phyloP scores from a whole-genome alignment of 495 filamentous ascomycete genomes.

The Podospora didyma region DNA sequence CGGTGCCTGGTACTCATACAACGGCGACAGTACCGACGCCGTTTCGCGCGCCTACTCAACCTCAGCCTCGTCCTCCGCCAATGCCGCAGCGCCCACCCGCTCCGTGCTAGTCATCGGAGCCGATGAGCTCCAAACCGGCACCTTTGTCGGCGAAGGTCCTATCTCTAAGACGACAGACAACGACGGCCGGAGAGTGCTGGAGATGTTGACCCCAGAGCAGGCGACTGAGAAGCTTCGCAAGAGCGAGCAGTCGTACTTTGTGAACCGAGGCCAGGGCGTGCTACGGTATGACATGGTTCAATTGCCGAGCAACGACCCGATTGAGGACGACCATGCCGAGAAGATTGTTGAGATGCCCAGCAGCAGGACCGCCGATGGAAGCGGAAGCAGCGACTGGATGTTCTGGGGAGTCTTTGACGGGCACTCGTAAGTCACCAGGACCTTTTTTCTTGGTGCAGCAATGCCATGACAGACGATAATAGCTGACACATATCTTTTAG shows the following conservation, averaged over 20 bases:
- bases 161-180: slow-evolving; percentile 79
- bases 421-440: slow-evolving; percentile 63
- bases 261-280: slow-evolving; percentile 86
- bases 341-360: slow-evolving; percentile 87
- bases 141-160: slow-evolving; percentile 74
- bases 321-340: slow-evolving; percentile 96
- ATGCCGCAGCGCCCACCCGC: slow-evolving; percentile 28
- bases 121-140: slow-evolving; percentile 78
- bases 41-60: slow-evolving; percentile 26
- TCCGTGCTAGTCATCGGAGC: slow-evolving; percentile 72
- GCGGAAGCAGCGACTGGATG: slow-evolving; percentile 84
- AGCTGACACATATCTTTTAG: slow-evolving; percentile 41
- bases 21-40: slow-evolving; percentile 27
- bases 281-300: slow-evolving; percentile 95
- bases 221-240: slow-evolving; percentile 83
- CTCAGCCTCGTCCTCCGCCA: slow-evolving; percentile 1
- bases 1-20: slow-evolving; percentile 48
- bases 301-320: slow-evolving; percentile 92
- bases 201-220: slow-evolving; percentile 96
- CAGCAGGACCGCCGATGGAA: slow-evolving; percentile 36
- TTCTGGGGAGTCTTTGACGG: slow-evolving; percentile 99
- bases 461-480: neutral
- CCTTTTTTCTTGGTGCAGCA: neutral
- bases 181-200: slow-evolving; percentile 76
- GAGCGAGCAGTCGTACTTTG: slow-evolving; percentile 85